Base-by-base conservation (phyloP, 345 rosid species). In the Aurinia saxatilis region DNA sequence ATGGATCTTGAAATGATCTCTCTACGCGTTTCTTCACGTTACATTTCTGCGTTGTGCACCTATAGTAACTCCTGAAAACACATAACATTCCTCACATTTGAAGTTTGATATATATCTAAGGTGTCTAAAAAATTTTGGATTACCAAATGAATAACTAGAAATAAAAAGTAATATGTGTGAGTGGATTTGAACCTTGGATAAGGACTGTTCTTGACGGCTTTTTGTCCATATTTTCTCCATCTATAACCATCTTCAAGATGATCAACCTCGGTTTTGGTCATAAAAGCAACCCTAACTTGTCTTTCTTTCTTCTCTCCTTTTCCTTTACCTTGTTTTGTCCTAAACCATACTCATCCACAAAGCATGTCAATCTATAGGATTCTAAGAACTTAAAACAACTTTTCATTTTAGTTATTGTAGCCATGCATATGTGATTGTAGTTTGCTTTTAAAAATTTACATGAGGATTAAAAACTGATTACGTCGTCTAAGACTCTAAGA, bases 211-310 rank as follows among this genome's bases (percentile, higher is more conserved):
- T 87, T 84, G 35, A 87, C 91, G 25, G 95, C 91, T 23, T 87
- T 87, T 63, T 87, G 95, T 66, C 95, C 95, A 57, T 87, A 87
- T 70, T 87, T 87, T 77, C 95, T 82, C 91, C 95, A 87, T 59
- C 89, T 74, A 50, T 82, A 87, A 33, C 95, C 95, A 74, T 87
- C 91, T 80, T 84, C 95, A 21, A 87, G 89, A 73, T 82, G 82
- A 79, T 87, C 95, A 34, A 84, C 70, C 18, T 87, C 95, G 39
- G 80, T 87, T 75, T 80, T 87, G 16, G 95, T 87, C 91, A 87
- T 75, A 78, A 87, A 87, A 3, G 91, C 89, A 73, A 81, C 73
- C 39, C 83, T 74, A 10, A 83, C 80, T 37, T 82, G 87, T 63
- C 50, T 81, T 52, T 79, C 73, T 69, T 67, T 80, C 37, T 81